phyloP scores from a whole-genome alignment of 257 asterid species.

The Haberlea rhodopensis region DNA sequence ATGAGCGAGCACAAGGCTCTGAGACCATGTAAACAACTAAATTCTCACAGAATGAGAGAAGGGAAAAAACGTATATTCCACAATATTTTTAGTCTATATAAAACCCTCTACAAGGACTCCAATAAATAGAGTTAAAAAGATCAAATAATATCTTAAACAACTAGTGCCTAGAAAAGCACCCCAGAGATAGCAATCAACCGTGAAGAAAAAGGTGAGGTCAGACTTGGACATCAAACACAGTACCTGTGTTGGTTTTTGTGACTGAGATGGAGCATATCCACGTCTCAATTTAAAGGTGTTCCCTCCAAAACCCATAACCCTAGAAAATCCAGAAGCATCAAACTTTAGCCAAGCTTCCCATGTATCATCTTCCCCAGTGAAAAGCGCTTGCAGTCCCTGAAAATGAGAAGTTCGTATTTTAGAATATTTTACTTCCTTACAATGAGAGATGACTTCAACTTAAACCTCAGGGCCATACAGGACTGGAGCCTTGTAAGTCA shows the following conservation, averaged over 20 bases:
- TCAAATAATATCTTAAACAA: too few species aligned
- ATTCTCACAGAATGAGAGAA: too few species aligned
- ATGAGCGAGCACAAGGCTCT: too few species aligned
- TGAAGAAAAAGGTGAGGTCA: slow-evolving; percentile 10
- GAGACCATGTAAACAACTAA: too few species aligned
- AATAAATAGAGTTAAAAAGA: too few species aligned
- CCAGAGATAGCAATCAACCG: background rate
- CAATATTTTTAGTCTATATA: too few species aligned
- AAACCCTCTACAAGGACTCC: too few species aligned
- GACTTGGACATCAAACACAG: slow-evolving; percentile 19
- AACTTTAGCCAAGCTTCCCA: slow-evolving; percentile 96
- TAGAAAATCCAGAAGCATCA: slow-evolving; percentile 71
- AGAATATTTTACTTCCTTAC: background rate
- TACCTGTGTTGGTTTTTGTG: slow-evolving; percentile 91
- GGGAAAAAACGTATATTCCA: too few species aligned
- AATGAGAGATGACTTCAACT: slow-evolving; percentile 8
- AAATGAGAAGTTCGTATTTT: background rate
- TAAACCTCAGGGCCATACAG: slow-evolving; percentile 47
- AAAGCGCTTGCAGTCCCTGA: slow-evolving; percentile 53
- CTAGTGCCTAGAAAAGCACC: background rate
- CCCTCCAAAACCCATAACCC: slow-evolving; percentile 47
- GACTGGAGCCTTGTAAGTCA: slow-evolving; percentile 86
- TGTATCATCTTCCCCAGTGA: slow-evolving; percentile 93
- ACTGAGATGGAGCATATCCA: slow-evolving; percentile 84
- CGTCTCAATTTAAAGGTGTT: slow-evolving; percentile 75